phyloP scores from a whole-genome alignment of 805 yeast genomes.

The Vanderwaltozyma polyspora region DNA sequence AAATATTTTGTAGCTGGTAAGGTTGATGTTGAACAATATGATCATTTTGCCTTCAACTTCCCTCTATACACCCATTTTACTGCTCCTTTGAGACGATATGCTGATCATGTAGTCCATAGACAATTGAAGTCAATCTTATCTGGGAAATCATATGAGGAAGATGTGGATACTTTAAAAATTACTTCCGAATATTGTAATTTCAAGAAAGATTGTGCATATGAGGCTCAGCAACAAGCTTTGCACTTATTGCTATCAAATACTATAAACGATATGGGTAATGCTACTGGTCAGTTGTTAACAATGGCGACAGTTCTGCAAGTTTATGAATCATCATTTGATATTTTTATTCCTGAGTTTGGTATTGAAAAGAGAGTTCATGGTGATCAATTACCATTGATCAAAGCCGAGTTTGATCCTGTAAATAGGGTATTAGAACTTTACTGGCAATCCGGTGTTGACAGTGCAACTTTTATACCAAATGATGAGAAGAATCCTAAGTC shows the following conservation, averaged over 20 bases:
- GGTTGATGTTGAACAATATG: constrained; percentile 64
- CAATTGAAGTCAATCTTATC: constrained; percentile 64
- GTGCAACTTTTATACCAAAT: constrained; percentile 84
- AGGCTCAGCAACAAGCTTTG: constrained; percentile 90
- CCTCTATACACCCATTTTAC: constrained; percentile 89
- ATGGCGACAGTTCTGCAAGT: constrained; percentile 86
- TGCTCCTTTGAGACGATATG: constrained; percentile 85
- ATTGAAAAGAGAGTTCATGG: constrained; percentile 95
- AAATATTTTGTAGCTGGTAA: constrained; percentile 84
- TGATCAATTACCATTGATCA: constrained; percentile 83
- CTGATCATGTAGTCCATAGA: constrained; percentile 86
- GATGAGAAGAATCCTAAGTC: constrained; percentile 74
- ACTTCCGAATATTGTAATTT: constrained; percentile 89
- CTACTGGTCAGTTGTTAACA: constrained; percentile 71
- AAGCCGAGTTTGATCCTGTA: constrained; percentile 79
- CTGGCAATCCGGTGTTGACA: constrained; percentile 89
- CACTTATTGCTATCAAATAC: constrained; percentile 79
- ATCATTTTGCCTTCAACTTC: constrained; percentile 70
- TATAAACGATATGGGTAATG: constrained; percentile 57
- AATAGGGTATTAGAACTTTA: constrained; percentile 63
- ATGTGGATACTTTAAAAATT: constrained; percentile 61
- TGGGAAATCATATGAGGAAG: constrained; percentile 36
- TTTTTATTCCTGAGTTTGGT: constrained; percentile 83
- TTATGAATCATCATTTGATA: constrained; percentile 92
- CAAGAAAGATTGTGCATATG: constrained; percentile 86